Conservation (phyloP, 1,139 yeast species). For the Zhuliangozyma parablackwelliae region DNA sequence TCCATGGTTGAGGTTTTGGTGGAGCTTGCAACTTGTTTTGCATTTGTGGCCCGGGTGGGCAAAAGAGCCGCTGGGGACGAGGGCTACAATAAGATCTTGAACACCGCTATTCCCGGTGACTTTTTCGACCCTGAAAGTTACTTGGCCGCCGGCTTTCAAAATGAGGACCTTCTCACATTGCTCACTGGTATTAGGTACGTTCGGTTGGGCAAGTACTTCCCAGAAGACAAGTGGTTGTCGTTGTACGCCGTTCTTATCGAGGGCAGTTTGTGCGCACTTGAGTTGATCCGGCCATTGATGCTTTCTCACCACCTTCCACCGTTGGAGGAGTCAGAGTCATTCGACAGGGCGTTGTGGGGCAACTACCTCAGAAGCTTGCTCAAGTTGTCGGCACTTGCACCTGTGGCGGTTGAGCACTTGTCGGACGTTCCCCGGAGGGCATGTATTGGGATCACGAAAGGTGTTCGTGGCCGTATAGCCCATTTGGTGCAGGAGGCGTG, state of each 20-base stretch:
- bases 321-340: constrained; percentile 42
- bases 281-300: constrained; percentile 53
- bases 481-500: constrained; percentile 56
- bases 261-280: constrained; percentile 55
- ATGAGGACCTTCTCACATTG: constrained; percentile 43
- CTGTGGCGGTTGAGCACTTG: constrained; percentile 59
- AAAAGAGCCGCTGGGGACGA: constrained; percentile 43
- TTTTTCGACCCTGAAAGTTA: constrained; percentile 30
- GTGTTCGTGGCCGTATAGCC: constrained; percentile 60
- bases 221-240: constrained; percentile 67
- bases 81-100: constrained; percentile 32
- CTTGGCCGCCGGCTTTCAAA: constrained; percentile 29
- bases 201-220: constrained; percentile 57
- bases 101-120: constrained; percentile 23
- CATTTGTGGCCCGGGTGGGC: constrained; percentile 53
- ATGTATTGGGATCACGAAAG: constrained; percentile 59
- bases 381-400: constrained; percentile 49
- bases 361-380: constrained; percentile 57
- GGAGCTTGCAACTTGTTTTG: constrained; percentile 61
- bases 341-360: constrained; percentile 61
- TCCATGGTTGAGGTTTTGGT: constrained; percentile 67
- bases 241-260: constrained; percentile 59
- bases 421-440: constrained; percentile 74
- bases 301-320: constrained; percentile 52
- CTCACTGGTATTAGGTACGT: constrained; percentile 56